phyloP scores from a whole-genome alignment of 352 stramenopile genomes.

The Phytophthora crassamura region DNA sequence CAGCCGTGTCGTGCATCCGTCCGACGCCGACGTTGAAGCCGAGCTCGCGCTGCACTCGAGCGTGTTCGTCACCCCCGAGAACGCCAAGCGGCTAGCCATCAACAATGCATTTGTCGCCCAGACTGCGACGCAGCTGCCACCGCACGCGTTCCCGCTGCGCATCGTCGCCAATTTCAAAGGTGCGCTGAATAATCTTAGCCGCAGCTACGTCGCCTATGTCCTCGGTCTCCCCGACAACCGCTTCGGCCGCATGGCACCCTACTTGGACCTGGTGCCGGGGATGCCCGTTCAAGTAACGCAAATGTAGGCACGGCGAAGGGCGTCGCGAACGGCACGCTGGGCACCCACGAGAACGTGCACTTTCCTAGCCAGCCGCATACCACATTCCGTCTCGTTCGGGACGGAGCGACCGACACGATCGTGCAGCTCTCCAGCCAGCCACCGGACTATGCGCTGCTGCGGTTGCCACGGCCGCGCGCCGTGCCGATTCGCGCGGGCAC shows the following conservation, averaged over 20 bases:
- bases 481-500: too few species aligned
- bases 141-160: too few species aligned
- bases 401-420: too few species aligned
- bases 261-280: neutral
- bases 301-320: neutral
- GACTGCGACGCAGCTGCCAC: too few species aligned
- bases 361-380: too few species aligned
- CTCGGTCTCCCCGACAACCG: neutral
- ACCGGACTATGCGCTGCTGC: neutral
- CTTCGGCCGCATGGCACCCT: constrained; percentile 1
- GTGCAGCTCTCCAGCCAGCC: neutral
- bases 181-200: neutral
- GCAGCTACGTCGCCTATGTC: neutral
- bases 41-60: neutral
- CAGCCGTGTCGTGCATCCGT: constrained; percentile 5
- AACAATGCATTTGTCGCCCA: constrained; percentile 7
- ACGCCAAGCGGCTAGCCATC: constrained; percentile 6
- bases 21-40: neutral
- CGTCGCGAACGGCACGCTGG: neutral
- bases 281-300: neutral
- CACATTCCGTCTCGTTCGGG: too few species aligned
- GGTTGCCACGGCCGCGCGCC: too few species aligned
- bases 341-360: too few species aligned
- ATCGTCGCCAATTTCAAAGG: constrained; percentile 2
- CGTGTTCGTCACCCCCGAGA: constrained; percentile 3